Evolutionary conservation across 2,329 filamentous ascomycete genomes (phyloP), one percentile per base, ranked within the genome.

Genomic region (Hysterium pulicare): DNA sequence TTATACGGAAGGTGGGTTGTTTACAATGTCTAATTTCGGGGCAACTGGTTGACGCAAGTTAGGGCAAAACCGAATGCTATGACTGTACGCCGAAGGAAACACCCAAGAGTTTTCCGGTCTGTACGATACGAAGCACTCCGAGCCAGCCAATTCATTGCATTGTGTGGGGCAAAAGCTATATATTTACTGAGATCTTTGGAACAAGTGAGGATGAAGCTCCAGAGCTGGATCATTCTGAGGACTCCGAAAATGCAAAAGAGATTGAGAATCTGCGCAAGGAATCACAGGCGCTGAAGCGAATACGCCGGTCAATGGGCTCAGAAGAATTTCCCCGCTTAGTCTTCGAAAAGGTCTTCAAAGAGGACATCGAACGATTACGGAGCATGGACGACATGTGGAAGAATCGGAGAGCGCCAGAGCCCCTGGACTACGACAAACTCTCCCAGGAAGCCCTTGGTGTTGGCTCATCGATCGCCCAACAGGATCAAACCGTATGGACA

Each of bases 321-420:
- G 72, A 81, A 1, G 77, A 86, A 4, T 97, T 97, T 56, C 74
- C 86, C 1, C 76, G 82, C 50, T 79, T 87, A 58, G 81, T 98
- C 0, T 97, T 97, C 60, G 81, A 95, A 59, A 98, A 97, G 64
- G 90, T 97, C 3, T 98, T 93, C 68, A 80, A 83, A 48, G 75
- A 86, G 38, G 93, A 98, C 59, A 86, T 98, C 41, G 76, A 85
- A 50, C 81, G 93, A 13, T 67, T 98, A 42, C 78, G 83, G 31
- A 86, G 84, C 11, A 94, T 96, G 80, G 85, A 93, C 59, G 91
- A 94, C 49, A 95, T 97, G 89, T 98, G 93, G 93, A 94, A 90
- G 68, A 83, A 81, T 3, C 80, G 90, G 51, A 80, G 81, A 48
- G 76, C 84, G 2, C 93, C 91, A 0, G 76, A 85, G 54, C 71